Evolutionary conservation across 78 protist genomes (phyloP), one percentile per base, ranked within the genome.

Genomic region (Dictyostelium citrinum): DNA sequence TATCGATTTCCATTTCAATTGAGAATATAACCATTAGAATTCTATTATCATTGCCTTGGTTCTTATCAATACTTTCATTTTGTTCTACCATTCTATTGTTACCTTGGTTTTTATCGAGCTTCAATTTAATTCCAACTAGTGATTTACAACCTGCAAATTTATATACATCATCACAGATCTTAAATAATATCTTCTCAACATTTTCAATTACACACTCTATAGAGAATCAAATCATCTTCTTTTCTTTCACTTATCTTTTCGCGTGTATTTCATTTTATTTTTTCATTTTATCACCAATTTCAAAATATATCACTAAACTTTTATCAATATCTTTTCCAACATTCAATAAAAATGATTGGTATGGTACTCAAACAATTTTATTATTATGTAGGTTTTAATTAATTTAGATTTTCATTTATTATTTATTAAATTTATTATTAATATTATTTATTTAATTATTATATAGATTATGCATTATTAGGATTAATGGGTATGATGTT

Each of bases 401-500:
- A 33, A 31, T 33, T 11, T 24, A 20, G 2, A 14, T 55, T 14
- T 49, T 49, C 16, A 55, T 20, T 20, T 5, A 55, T 60, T 22
- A 5, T 37, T 58, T 16, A 60, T 17, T 29, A 61, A 20, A 5
- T 5, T 70, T 45, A 35, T 14, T 55, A 51, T 51, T 51, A n/a
- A 9, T 41, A 35, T 6, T 60, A 55, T 55, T 31, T 24, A 55
- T 24, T 17, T 29, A 35, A 0, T 14, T 39, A 3, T 51, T 20
- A 5, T 51, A 43, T 68, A 88, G 93, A 88, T 49, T 88, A 78
- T 35, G 24, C 85, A 33, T 88, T 88, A 67, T 20, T 88, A 49
- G 41, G 81, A 7, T 78, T 78, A 46, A 78, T 88, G 85, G 77
- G 84, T 37, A 78, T 88, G 85, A 88, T 88, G 85, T 29, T 76